These are phyloP conservation scores for Spirogloea muscicola DNA, from an alignment of 139 green algal species.

Conservation along the genomic window DNA sequence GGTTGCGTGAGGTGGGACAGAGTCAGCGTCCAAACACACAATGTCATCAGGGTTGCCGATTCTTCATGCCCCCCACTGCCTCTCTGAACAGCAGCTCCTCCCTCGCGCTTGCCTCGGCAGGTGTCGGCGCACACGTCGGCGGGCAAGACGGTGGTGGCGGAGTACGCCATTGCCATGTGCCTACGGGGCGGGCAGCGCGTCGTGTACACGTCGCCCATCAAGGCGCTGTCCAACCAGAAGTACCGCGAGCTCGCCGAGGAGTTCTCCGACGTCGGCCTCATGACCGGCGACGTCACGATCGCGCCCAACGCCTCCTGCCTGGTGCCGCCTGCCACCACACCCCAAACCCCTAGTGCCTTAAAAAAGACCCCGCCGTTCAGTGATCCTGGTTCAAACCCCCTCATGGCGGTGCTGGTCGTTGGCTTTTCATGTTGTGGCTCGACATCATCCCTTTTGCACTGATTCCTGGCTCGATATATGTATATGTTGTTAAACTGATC, in stretches of 20 bases:
- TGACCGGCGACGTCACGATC: constrained; percentile 89
- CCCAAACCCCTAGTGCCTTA: background rate
- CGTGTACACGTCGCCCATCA: constrained; percentile 82
- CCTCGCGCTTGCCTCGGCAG: constrained; percentile 10
- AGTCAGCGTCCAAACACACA: no score
- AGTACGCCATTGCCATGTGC: constrained; percentile 74
- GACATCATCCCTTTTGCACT: no score
- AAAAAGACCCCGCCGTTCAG: no score
- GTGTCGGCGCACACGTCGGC: constrained; percentile 68
- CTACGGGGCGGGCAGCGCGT: constrained; percentile 59
- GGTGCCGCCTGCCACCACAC: no score
- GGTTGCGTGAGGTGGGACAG: no score
- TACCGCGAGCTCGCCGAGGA: constrained; percentile 88
- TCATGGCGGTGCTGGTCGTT: no score
- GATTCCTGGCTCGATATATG: no score
- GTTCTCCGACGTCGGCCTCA: constrained; percentile 81
- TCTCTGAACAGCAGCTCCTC: no score
- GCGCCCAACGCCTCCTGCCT: constrained; percentile 83
- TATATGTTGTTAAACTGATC: no score
- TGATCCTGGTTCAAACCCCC: no score
- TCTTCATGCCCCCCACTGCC: no score
- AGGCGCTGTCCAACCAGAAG: constrained; percentile 94
- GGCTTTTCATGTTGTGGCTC: background rate
- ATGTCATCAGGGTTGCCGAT: no score
- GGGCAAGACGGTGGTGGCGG: constrained; percentile 72